Evolutionary conservation across 108 stramenopile species (phyloP), one percentile per base, ranked within the genome.

Genomic region (Skeletonema marinoi): DNA sequence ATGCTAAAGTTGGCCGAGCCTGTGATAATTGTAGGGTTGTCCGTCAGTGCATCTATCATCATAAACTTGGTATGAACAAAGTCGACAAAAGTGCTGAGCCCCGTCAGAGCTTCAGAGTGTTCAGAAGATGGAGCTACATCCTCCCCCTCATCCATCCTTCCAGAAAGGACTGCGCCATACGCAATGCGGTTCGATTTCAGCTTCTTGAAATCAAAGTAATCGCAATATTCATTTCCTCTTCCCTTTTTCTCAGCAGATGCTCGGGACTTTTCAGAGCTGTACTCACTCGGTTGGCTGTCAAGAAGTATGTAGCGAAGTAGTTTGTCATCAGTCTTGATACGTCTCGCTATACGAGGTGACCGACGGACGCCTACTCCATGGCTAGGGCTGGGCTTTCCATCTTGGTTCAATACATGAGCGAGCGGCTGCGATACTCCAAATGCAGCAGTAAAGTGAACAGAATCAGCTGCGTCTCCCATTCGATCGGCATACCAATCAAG

Each of bases 1-100:
- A 60, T 66, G 35, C 74, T 75, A 29, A 82, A 82, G 60, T 82
- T 82, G 21, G 81, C 81, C 31, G 70, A 71, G 44, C 81, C 81
- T 29, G 81, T 76, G 35, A 82, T 65, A 12, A 76, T 66, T 41
- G 71, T 71, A 54, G 81, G 81, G 29, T 68, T 70, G 30, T 82
- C 81, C 32, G 74, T 63, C 8, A 75, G 59, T 1, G 71, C 81
- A 62, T 82, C 81, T 38, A 82, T 62, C 10, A 82, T 39, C 70
- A 82, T 30, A 38, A 64, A 76, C 75, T 82, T 82, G 1, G 73
- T 74, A 19, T 82, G 81, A 17, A 82, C 42, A 62, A 66, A 82
- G 36, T 75, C 75, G 36, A 75, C 70, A 54, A 75, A 82, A 25
- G 65, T 72, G 32, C 66, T 76, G 12, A 82, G 65, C 30, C 81